These are phyloP conservation scores for Saitoella complicata DNA, from an alignment of 805 yeast species.

Conservation along the genomic window DNA sequence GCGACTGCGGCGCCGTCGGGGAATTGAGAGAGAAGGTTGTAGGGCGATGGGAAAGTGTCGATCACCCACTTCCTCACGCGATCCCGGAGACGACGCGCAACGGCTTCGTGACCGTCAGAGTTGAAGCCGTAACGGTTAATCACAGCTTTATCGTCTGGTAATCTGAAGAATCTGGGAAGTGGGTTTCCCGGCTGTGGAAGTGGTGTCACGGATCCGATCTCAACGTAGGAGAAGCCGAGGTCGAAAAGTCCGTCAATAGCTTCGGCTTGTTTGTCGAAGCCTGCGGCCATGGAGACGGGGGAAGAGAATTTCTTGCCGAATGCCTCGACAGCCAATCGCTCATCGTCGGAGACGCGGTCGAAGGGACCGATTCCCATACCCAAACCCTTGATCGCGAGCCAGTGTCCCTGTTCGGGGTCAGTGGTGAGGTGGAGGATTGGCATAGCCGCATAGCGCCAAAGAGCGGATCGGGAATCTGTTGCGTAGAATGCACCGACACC, in stretches of 20 bases:
- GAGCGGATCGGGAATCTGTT: constrained; percentile 63
- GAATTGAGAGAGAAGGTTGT: constrained; percentile 10
- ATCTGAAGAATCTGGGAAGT: constrained; percentile 76
- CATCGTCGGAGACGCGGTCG: constrained; percentile 24
- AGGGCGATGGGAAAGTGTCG: constrained; percentile 8
- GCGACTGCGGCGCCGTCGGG: constrained; percentile 5
- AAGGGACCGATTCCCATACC: constrained; percentile 54
- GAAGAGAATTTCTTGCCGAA: constrained; percentile 50
- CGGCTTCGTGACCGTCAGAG: constrained; percentile 70
- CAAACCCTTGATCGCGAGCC: constrained; percentile 52
- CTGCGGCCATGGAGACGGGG: constrained; percentile 92
- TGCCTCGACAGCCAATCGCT: constrained; percentile 39
- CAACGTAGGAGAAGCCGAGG: constrained; percentile 77
- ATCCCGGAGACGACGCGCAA: constrained; percentile 46
- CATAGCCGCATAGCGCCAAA: constrained; percentile 66
- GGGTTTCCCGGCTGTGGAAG: constrained; percentile 90
- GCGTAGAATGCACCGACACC: constrained; percentile 34
- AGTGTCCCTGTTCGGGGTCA: constrained; percentile 79
- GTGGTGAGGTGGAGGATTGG: constrained; percentile 56
- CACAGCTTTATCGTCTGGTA: constrained; percentile 74
- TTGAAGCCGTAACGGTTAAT: constrained; percentile 92
- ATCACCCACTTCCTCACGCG: constrained; percentile 34
- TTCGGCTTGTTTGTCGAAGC: constrained; percentile 85
- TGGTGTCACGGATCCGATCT: constrained; percentile 88
- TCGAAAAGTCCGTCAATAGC: constrained; percentile 68